phyloP scores from a whole-genome alignment of 108 stramenopile species.

The Seminavis robusta region DNA sequence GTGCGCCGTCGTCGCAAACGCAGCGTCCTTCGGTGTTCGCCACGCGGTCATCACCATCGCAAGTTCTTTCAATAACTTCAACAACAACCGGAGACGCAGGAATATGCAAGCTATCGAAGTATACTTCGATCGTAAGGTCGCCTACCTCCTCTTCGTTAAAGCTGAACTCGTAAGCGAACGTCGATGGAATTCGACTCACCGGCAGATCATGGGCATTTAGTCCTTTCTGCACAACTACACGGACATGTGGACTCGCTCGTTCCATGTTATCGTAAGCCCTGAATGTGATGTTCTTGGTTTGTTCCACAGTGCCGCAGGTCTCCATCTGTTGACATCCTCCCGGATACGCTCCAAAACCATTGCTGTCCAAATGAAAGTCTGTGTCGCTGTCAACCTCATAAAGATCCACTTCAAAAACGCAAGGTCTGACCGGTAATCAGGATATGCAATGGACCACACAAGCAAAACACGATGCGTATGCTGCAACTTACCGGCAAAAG shows the following conservation, averaged over 20 bases:
- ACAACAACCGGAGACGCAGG: slow-evolving; percentile 2
- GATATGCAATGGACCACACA: too few relatives aligned
- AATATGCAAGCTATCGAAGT: neutral
- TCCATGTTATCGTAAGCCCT: slow-evolving; percentile 13
- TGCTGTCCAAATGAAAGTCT: too few relatives aligned
- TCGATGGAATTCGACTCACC: neutral
- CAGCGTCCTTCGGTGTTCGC: neutral
- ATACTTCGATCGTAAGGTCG: neutral
- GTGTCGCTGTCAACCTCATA: too few relatives aligned
- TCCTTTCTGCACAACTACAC: neutral
- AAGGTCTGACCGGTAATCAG: too few relatives aligned
- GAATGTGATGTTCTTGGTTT: slow-evolving; percentile 1
- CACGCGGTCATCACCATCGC: neutral
- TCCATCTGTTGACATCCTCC: neutral
- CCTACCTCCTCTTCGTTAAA: neutral
- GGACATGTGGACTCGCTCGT: neutral
- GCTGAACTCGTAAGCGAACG: neutral
- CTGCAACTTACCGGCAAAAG: too few relatives aligned
- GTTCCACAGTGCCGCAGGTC: too few relatives aligned
- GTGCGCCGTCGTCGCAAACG: too few relatives aligned
- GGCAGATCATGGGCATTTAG: neutral
- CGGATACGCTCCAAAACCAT: too few relatives aligned
- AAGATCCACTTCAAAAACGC: slow-evolving; percentile 10
- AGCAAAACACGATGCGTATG: too few relatives aligned
- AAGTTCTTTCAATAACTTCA: neutral